A percentile compares a stretch with the other conserved stretches of the same genome.
phyloP scores from a whole-genome alignment of 192 early-diverging fungal species.

The Phycomyces nitens region DNA sequence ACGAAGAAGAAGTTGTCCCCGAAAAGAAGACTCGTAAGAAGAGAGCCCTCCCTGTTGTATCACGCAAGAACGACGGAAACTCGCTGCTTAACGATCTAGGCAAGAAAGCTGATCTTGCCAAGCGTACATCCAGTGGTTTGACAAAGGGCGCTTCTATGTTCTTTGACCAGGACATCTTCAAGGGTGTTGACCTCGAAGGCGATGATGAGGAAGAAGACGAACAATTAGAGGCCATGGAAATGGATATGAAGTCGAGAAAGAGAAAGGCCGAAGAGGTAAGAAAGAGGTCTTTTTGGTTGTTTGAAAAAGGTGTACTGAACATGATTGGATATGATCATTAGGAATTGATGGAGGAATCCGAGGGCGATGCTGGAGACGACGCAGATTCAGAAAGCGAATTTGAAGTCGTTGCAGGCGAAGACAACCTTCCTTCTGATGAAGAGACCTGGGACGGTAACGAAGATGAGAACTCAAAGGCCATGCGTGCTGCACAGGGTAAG shows the following conservation, averaged over 20 bases:
- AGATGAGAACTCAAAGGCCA: slow-evolving; percentile 52
- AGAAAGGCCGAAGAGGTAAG: slow-evolving; percentile 51
- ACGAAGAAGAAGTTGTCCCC: slow-evolving; percentile 34
- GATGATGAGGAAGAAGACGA: slow-evolving; percentile 41
- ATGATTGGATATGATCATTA: not conserved
- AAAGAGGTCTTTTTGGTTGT: no score
- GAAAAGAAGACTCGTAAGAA: slow-evolving; percentile 31
- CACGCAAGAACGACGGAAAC: slow-evolving; percentile 45
- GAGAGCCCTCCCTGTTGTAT: slow-evolving; percentile 12
- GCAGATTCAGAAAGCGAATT: slow-evolving; percentile 57
- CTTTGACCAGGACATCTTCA: slow-evolving; percentile 94
- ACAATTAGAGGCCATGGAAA: slow-evolving; percentile 16
- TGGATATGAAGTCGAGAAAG: slow-evolving; percentile 38
- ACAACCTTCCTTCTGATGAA: slow-evolving; percentile 33
- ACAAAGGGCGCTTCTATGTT: slow-evolving; percentile 87
- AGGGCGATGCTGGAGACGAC: slow-evolving; percentile 22
- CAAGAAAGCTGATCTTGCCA: slow-evolving; percentile 48
- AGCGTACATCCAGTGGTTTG: slow-evolving; percentile 52
- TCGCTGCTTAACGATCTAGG: slow-evolving; percentile 51
- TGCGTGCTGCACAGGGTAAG: slow-evolving; percentile 43
- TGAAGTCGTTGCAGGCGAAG: slow-evolving; percentile 46
- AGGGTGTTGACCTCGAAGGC: slow-evolving; percentile 56
- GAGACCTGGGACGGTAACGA: slow-evolving; percentile 62
- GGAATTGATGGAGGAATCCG: slow-evolving; percentile 8
- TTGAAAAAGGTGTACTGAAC: no score